Percentiles rank a stretch among this genome's conserved stretches.
phyloP scores from a whole-genome alignment of 2,329 filamentous ascomycete genomes.

The Cercospora brassicicola region DNA sequence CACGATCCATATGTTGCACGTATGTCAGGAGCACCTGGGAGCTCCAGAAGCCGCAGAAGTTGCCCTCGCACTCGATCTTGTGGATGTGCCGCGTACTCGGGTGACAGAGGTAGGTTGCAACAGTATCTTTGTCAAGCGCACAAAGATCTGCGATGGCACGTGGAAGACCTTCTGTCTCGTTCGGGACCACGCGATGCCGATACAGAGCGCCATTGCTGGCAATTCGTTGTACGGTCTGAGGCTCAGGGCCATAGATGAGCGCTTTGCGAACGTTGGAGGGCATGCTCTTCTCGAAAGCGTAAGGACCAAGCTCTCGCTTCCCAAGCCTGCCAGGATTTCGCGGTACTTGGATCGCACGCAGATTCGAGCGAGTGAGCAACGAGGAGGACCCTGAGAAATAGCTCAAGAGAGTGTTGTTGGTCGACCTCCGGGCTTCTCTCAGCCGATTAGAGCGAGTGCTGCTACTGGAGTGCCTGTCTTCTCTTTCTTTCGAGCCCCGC shows the following conservation, averaged over 20 bases:
- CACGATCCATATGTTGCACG: conserved; percentile 49
- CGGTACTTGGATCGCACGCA: conserved; percentile 15
- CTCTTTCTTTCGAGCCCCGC: neutral
- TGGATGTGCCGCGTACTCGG: conserved; percentile 74
- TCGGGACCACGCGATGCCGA: conserved; percentile 45
- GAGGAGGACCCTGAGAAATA: conserved; percentile 24
- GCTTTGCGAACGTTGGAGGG: conserved; percentile 45
- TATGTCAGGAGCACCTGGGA: conserved; percentile 89
- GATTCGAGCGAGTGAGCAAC: conserved; percentile 13
- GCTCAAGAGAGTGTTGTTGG: conserved; percentile 14
- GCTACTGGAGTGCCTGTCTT: neutral
- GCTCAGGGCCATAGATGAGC: conserved; percentile 44
- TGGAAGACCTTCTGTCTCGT: conserved; percentile 48
- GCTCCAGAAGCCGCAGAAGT: conserved; percentile 93
- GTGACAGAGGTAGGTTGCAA: conserved; percentile 77
- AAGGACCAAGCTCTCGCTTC: conserved; percentile 49
- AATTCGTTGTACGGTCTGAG: conserved; percentile 44
- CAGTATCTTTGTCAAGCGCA: conserved; percentile 63
- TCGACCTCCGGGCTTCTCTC: neutral
- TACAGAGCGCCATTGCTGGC: conserved; percentile 46
- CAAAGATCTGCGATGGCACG: conserved; percentile 50
- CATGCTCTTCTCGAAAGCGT: conserved; percentile 51
- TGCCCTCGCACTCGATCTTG: conserved; percentile 78
- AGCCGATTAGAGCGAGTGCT: neutral
- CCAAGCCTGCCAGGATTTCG: conserved; percentile 32